phyloP scores from a whole-genome alignment of 164 flowering plant species.

The Cinnamomum micranthum region DNA sequence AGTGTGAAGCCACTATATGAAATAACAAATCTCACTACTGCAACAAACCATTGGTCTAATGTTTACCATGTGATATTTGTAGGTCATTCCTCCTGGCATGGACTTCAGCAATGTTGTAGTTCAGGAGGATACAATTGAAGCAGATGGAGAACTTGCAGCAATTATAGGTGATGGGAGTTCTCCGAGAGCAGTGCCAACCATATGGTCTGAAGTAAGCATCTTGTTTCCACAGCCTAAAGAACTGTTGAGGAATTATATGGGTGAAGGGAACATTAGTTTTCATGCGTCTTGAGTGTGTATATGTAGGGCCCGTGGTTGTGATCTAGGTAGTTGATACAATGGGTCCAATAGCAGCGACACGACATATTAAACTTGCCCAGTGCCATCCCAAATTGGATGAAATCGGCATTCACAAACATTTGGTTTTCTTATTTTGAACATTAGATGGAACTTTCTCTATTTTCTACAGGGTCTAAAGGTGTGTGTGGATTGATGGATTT shows the following conservation, averaged over 20 bases:
- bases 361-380: no score
- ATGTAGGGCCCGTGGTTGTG: neutral
- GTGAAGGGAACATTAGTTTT: neutral
- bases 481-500: no score
- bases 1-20: no score
- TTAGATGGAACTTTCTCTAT: no score
- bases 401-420: no score
- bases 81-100: constrained; percentile 99
- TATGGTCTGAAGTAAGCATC: constrained; percentile 80
- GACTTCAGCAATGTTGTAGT: constrained; percentile 79
- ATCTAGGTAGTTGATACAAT: no score
- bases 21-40: no score
- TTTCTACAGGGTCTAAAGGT: no score
- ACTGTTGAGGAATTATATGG: neutral
- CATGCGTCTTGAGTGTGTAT: neutral
- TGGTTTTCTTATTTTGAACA: no score
- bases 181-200: constrained; percentile 70
- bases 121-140: constrained; percentile 67
- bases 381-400: no score
- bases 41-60: neutral
- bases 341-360: no score
- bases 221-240: neutral
- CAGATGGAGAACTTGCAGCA: constrained; percentile 67
- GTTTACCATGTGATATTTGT: constrained; percentile 8
- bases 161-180: constrained; percentile 64